Base-by-base conservation (phyloP, 2,329 filamentous ascomycete species). In the Elsinoe australis region DNA sequence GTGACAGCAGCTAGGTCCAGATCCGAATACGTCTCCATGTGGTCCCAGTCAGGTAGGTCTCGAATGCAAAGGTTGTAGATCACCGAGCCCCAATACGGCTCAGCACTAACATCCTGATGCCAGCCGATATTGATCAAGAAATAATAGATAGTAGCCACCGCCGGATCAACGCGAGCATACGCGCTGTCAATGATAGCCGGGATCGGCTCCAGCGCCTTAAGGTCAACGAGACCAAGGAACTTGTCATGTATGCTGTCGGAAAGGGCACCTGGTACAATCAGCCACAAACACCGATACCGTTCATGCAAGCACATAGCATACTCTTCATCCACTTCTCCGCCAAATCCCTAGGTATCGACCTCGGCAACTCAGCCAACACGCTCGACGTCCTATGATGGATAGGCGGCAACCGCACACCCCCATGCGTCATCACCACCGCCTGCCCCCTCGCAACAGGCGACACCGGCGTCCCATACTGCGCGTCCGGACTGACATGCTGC, bases 121-220 rank as follows among this genome's bases (percentile, higher is more conserved):
- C 31, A 48, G n/a, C 45, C 45, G 7, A 36, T 24, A n/a, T 38
- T 38, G 19, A 48, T 18, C 3, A 48, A 22, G 18, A 48, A 31
- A 17, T 48, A 48, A 15, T 48, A 48, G 3, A 48, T 48, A 2
- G 33, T 34, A 8, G 22, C 31, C 24, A 48, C 45, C 5, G 45
- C 32, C 10, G 45, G 45, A 22, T 48, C 45, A 22, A 48, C 32
- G 10, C 32, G 33, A 15, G 33, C 45, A 29, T 48, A 48, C 21
- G 31, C 15, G 26, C 45, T 48, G 33, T 48, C 45, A 21, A 48
- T 48, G 9, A 48, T 36, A 12, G 12, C 29, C 10, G 45, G 45
- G n/a, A 48, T 48, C 8, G 45, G 31, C 34, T 48, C 33, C 6
- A 48, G 34, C 9, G 33, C 33, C 29, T 39, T 26, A 10, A 48